Conservation (phyloP, 192 early-diverging fungal species). For the Coemansia sp. region DNA sequence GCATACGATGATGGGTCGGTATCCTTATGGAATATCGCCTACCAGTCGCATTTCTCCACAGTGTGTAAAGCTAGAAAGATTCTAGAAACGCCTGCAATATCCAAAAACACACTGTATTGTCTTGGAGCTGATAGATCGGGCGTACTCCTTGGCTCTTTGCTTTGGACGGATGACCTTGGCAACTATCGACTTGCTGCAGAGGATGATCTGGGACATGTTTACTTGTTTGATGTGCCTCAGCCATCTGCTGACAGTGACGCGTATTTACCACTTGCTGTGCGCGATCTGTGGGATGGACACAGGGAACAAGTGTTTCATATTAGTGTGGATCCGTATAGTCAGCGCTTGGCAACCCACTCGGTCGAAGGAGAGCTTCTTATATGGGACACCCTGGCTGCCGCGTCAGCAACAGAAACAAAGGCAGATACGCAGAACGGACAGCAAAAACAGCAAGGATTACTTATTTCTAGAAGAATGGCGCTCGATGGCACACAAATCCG, state of each 20-base stretch:
- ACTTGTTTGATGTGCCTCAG: conserved; percentile 17
- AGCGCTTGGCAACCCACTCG: conserved; percentile 46
- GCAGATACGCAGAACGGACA: not conserved
- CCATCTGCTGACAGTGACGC: not conserved
- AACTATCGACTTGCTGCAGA: conserved; percentile 15
- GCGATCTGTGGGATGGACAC: conserved; percentile 49
- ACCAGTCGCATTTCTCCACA: not conserved
- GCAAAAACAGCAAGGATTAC: not conserved
- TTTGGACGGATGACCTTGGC: conserved; percentile 6
- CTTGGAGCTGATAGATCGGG: not conserved
- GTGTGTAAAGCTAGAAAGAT: conserved; percentile 8
- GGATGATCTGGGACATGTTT: conserved; percentile 44
- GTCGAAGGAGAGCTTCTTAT: conserved; percentile 51
- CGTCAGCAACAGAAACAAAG: not conserved
- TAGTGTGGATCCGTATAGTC: conserved; percentile 54
- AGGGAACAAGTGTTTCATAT: conserved; percentile 51
- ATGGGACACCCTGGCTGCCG: conserved; percentile 27
- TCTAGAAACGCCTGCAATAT: conserved; percentile 11
- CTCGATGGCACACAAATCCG: conserved; percentile 43
- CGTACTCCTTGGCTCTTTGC: conserved; percentile 9
- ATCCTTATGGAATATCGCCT: conserved; percentile 26
- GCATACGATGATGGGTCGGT: conserved; percentile 36
- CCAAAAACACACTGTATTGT: not conserved
- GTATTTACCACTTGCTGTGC: conserved; percentile 10
- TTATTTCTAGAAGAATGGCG: conserved; percentile 42